Base-by-base conservation (phyloP, 306 rosid genomes). In the Vigna reflexopilosa region DNA sequence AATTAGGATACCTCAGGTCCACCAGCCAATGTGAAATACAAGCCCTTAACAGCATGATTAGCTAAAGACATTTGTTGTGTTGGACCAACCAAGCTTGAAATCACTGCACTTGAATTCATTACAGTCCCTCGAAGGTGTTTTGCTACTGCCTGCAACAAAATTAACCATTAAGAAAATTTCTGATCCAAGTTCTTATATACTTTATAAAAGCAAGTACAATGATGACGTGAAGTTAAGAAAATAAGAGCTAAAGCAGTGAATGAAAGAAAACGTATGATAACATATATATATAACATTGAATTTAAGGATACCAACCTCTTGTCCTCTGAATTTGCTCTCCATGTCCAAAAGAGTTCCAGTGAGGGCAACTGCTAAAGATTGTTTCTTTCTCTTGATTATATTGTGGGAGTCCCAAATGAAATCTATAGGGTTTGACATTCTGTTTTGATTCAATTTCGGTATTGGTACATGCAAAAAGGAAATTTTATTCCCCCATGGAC, bases 61-160 rank as follows among this genome's bases (percentile, higher is more conserved):
- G 66, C 80, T 68, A 87, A 40, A 67, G 96, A 77, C 90, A 87
- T 80, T 71, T 89, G 80, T 58, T 91, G 91, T 9, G 54, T 40
- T 1, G 93, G 91, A 5, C 93, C 96, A 48, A 91, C 86, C 81
- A 91, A 26, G 40, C 78, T 89, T 4, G 96, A 71, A 34, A 91
- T 83, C 12, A 67, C 67, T 45, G 75, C 58, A 77, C 96, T 91
- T 62, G 93, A 84, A 15, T 84, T 89, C 24, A 32, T 45, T 19
- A 78, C 0, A 47, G 88, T 84, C 55, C 85, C 73, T n/a, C 52
- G 80, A 12, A 88, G 26, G 79, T 81, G 86, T 76, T 76, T 78
- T 56, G 89, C 91, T 28, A 71, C 88, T 52, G 64, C 88, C 92
- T 90, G 51, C 58, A 81, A 44, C 40, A 67, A 30, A 44, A 40